phyloP scores from a whole-genome alignment of 2,329 filamentous ascomycete species.

The Aspergillus calidoustus region DNA sequence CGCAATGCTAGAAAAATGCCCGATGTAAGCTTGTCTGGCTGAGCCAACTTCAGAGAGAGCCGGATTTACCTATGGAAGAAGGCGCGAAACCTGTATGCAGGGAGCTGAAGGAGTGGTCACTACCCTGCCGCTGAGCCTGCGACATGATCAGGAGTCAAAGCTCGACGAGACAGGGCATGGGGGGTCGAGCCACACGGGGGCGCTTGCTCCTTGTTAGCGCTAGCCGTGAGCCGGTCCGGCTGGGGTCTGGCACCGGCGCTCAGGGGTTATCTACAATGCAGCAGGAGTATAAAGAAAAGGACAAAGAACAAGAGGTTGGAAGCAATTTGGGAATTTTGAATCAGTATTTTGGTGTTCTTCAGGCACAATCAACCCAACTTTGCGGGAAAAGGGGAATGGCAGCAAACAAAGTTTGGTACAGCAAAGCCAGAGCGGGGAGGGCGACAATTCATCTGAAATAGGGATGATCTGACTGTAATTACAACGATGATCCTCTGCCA shows the following conservation, averaged over 20 bases:
- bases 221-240: constrained; percentile 22
- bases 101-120: constrained; percentile 29
- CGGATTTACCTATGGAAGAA: constrained; percentile 17
- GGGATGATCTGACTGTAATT: constrained; percentile 15
- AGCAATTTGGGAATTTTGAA: constrained; percentile 1
- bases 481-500: constrained; percentile 11
- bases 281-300: neutral
- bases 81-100: constrained; percentile 16
- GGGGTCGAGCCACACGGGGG: constrained; percentile 16
- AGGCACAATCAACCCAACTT: constrained; percentile 7
- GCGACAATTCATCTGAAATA: constrained; percentile 10
- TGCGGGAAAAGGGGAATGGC: constrained; percentile 7
- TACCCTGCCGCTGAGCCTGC: constrained; percentile 38
- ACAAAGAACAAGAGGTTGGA: neutral
- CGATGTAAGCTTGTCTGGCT: constrained; percentile 37
- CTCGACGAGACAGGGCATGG: constrained; percentile 20
- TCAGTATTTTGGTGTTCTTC: constrained; percentile 3
- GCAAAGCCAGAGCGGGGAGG: constrained; percentile 15
- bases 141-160: constrained; percentile 36
- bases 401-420: constrained; percentile 4
- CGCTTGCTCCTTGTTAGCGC: constrained; percentile 22
- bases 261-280: constrained; percentile 18
- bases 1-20: constrained; percentile 41
- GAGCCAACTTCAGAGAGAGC: constrained; percentile 20
- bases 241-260: constrained; percentile 17